phyloP scores from a whole-genome alignment of 805 yeast genomes.

The Wickerhamomyces mucosus region DNA sequence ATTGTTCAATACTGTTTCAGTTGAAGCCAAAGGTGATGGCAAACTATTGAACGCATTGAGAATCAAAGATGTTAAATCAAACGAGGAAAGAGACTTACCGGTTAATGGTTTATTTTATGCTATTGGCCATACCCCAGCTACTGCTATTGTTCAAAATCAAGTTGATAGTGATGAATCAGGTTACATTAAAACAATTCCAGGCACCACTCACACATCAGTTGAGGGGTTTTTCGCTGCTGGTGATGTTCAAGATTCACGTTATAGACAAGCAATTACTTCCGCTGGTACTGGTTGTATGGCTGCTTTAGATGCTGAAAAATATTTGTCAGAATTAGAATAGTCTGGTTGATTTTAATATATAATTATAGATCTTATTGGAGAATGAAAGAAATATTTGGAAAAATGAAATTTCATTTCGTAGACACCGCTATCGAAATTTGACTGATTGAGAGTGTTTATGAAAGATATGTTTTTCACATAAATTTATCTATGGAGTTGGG shows the following conservation, averaged over 20 bases:
- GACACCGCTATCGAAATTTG: too few species aligned
- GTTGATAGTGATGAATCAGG: slow-evolving; percentile 77
- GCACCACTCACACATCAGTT: slow-evolving; percentile 76
- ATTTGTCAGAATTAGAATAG: slow-evolving; percentile 50
- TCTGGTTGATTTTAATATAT: slow-evolving; percentile 2
- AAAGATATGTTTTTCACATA: too few species aligned
- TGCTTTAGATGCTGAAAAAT: slow-evolving; percentile 89
- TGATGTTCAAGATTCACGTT: slow-evolving; percentile 94
- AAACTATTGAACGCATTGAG: slow-evolving; percentile 58
- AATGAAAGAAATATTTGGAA: not conserved
- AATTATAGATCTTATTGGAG: slow-evolving; percentile 1
- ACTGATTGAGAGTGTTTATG: too few species aligned
- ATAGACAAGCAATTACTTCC: slow-evolving; percentile 98
- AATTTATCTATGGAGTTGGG: too few species aligned
- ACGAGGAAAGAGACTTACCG: slow-evolving; percentile 55
- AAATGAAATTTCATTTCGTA: not conserved
- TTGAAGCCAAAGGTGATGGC: slow-evolving; percentile 92
- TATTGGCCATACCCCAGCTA: slow-evolving; percentile 96
- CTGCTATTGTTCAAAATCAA: slow-evolving; percentile 68
- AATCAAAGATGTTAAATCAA: slow-evolving; percentile 64
- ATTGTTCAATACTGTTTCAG: slow-evolving; percentile 73
- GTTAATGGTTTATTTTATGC: slow-evolving; percentile 96
- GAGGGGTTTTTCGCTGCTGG: slow-evolving; percentile 97
- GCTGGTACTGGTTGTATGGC: slow-evolving; percentile 99
- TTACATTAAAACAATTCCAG: slow-evolving; percentile 83